Evolutionary conservation across 2,329 filamentous ascomycete species (phyloP).

Genomic region (Sclerotinia glacialis): DNA sequence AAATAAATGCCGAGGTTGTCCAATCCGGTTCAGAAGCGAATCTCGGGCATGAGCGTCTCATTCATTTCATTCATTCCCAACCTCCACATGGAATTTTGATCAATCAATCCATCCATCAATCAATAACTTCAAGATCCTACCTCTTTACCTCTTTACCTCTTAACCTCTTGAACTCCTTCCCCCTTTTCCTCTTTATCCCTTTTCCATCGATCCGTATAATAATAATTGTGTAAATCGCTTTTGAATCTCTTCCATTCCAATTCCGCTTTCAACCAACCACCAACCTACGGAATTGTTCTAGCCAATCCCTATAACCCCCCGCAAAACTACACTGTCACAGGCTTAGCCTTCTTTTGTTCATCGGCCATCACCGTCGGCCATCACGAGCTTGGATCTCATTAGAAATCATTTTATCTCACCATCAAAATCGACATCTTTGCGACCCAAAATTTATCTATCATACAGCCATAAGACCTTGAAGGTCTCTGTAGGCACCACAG

Average conservation of each 20-base stretch:
- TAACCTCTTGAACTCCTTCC: no score
- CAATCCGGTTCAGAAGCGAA: neutral
- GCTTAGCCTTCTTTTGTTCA: constrained; percentile 1
- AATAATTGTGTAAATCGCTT: neutral
- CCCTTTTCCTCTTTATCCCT: neutral
- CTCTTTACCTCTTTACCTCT: neutral
- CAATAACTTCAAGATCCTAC: neutral
- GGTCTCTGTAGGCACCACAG: neutral
- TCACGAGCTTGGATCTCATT: constrained; percentile 14
- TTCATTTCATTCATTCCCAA: constrained; percentile 2
- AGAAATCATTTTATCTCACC: constrained; percentile 2
- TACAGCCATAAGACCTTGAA: neutral
- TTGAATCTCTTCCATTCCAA: neutral
- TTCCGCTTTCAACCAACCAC: neutral
- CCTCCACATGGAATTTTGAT: constrained; percentile 6
- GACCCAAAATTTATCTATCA: neutral
- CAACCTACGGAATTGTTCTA: neutral
- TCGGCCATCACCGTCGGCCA: neutral
- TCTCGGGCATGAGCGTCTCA: neutral
- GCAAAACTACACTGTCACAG: constrained; percentile 8
- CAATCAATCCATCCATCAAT: neutral
- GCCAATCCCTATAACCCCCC: constrained; percentile 5
- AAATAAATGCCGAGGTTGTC: constrained; percentile 19
- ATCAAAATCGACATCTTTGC: constrained; percentile 5
- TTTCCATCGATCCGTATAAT: neutral